Base-by-base conservation (phyloP, 2,329 filamentous ascomycete genomes). In the Colletotrichum theobromicola region DNA sequence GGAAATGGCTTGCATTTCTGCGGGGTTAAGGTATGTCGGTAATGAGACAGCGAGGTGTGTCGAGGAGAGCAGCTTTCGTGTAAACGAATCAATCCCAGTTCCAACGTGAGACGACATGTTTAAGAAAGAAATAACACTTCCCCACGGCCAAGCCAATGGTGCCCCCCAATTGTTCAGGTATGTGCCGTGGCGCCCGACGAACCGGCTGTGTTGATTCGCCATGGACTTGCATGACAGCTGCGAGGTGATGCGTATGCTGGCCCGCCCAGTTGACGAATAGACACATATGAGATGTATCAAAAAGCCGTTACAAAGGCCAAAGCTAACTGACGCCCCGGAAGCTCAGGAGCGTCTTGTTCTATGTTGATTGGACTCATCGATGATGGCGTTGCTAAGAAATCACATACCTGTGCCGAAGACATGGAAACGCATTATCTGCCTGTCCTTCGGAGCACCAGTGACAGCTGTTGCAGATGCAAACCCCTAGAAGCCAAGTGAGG, bases 161-260 rank as follows among this genome's bases (percentile, higher is more conserved):
- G 3, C 82, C 84, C 84, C 83, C 3, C 85, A 79, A 50, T 13
- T 28, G 83, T 82, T 42, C 84, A 81, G 37, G 84, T 79, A 70
- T 85, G 84, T 6, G 84, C 84, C 8, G 82, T 77, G 7, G 82
- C 79, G 15, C 84, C 83, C 78, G 85, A 81, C 1, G 79, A 79
- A 55, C 84, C 81, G 9, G 79, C 83, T 82, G 57, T 60, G 46
- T 24, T 55, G 10, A 61, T 72, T 55, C 63, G 55, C 15, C 69
- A 24, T 28, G 65, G 24, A 10, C 37, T 34, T 57, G 53, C 26
- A 64, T 60, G 24, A 50, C 37, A 63, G 24, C 57, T 46, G 70
- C 72, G 30, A 24, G 30, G 32, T 32, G 32, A 50, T 61, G 72
- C 78, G 71, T 64, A 82, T 79, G 78, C 69, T 82, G 79, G 67